Conservation (phyloP, 148 eudicot species). For the Amaranthus palmeri region DNA sequence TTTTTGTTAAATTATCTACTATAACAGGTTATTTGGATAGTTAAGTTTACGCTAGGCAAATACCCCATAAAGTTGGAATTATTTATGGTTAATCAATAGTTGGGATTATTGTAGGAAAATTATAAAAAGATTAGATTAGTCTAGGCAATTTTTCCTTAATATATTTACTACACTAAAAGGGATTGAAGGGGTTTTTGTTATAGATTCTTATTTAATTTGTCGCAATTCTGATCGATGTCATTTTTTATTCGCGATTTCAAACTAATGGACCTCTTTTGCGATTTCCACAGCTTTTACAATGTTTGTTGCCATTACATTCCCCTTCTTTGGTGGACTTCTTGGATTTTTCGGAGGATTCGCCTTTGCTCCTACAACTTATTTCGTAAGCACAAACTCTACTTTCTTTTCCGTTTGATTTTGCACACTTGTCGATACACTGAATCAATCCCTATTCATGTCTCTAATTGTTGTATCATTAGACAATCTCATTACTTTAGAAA, state of each 20-base stretch:
- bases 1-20: no score
- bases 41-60: no score
- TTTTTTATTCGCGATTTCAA: neutral
- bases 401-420: no score
- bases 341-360: conserved; percentile 42
- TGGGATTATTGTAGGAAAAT: no score
- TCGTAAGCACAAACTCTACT: conserved; percentile 22
- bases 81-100: no score
- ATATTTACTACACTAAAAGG: no score
- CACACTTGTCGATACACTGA: neutral
- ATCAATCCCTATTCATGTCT: neutral
- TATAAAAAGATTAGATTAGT: no score
- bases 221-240: neutral
- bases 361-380: conserved; percentile 38
- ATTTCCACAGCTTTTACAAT: conserved; percentile 27
- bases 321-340: conserved; percentile 38
- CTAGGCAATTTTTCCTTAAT: no score
- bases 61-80: no score
- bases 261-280: neutral
- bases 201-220: no score
- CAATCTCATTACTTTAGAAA: neutral
- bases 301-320: conserved; percentile 35
- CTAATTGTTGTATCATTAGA: neutral
- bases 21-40: no score
- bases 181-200: no score